Evolutionary conservation across 257 asterid genomes (phyloP), one percentile per base, ranked within the genome.

Genomic region (Striga asiatica): DNA sequence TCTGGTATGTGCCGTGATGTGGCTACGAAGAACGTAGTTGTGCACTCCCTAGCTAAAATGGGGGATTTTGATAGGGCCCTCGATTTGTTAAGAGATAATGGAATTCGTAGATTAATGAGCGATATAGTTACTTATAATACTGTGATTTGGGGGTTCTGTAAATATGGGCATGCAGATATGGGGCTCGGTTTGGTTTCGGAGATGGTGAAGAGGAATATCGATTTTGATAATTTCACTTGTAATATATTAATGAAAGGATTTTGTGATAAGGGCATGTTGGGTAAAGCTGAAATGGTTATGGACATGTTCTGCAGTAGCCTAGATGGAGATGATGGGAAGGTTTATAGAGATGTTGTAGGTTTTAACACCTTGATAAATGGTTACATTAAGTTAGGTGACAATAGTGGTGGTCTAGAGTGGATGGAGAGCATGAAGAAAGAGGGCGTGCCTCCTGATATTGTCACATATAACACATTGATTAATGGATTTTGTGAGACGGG

Each of bases 111-210:
- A 28, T 73, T 67, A 50, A 71, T 57, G 71, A 80, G 84, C 58
- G 82, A 87, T 68, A 65, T 6, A 19, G 81, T 82, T 59, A 78
- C 82, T 71, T 87, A 87, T 64, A 91, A 91, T 73, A 91, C 95
- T 63, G 75, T 87, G 11, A 84, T 91, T 58, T 84, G 98, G 98
- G 93, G 95, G 2, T 76, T 84, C 19, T 91, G 94, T 65, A 74
- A 68, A 65, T 66, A 58, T 28, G 89, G 93, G 43, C 47, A 21
- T 60, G 87, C 71, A 35, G 81, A 73, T 48, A 38, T 59, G 59
- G 95, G 93, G 5, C 72, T 87, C 50, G 94, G 89, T 3, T 67
- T 87, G 80, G 89, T 81, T 32, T 72, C 94, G 50, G 88, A 82
- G 57, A 84, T 84, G 95, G 74, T 84, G 35, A 91, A 82, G 65